Base-by-base conservation (phyloP, 768 basidiomycete species). In the Mycena albidolilacea region DNA sequence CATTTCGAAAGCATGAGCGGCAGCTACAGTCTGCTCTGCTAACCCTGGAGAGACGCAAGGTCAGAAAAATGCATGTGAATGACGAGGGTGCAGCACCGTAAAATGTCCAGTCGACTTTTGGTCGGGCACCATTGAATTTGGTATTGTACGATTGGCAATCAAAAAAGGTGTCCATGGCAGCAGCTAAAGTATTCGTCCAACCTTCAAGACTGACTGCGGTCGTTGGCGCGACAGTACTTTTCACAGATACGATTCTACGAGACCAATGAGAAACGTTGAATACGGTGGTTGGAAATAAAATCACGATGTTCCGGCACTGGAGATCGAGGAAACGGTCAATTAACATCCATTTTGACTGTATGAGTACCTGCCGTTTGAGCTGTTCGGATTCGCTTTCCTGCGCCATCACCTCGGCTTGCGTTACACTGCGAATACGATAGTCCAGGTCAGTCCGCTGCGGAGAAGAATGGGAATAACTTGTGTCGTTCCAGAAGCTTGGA, bases 371-470 rank as follows among this genome's bases (percentile, higher is more conserved):
- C 79, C 80, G 75, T 71, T 81, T 77, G 17, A 80, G 65, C 50
- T 72, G 77, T 48, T 81, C 79, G 5, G 76, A 70, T 12, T 78
- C 74, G 1, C 74, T 69, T 59, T 79, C 80, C 17, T 71, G 70
- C 12, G 79, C 71, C 58, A 82, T 64, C 5, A 82, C 64, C 37
- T 81, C 80, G 7, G 81, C 80, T 68, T 81, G 79, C 14, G 77
- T 77, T 37, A 82, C 74, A 57, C 79, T 81, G 69, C 14, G 14
- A 30, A 48, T 46, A 60, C 37, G 3, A 44, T 19, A 50, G 12
- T 35, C 59, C 21, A 19, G 35, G 54, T 57, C 35, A 65, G 12
- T 54, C 17, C 9, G 15, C 12, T 21, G 38, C 12, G 5, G 30
- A 35, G 23, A 15, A 30, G 48, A 43, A 35, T 30, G 19, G 8